Conservation (phyloP, 768 basidiomycete genomes). For the Lepiota brunneoincarnata region DNA sequence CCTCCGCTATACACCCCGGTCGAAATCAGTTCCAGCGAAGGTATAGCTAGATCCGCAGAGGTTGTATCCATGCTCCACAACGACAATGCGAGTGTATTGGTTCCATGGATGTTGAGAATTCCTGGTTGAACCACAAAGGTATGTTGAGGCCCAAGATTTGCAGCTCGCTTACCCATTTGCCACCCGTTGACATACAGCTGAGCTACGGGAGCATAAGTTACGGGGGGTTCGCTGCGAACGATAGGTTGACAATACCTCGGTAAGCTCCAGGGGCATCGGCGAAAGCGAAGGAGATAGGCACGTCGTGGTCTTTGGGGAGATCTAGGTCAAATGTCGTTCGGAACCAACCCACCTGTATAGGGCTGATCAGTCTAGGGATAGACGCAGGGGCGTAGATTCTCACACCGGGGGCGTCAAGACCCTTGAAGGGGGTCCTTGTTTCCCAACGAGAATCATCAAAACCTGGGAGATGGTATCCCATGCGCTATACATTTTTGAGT, state of each 20-base stretch:
- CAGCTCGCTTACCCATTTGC: conserved; percentile 3
- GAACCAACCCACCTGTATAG: not conserved
- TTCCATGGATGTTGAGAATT: not conserved
- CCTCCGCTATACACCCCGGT: not conserved
- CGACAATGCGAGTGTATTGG: not conserved
- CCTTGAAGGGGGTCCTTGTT: not conserved
- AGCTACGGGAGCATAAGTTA: not conserved
- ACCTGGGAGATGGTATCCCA: conserved; percentile 1
- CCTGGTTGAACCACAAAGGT: not conserved
- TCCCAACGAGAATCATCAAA: not conserved
- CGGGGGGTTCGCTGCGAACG: not conserved
- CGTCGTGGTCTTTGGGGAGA: not conserved
- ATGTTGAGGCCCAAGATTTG: not conserved
- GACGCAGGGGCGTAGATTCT: not conserved
- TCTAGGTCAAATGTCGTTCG: not conserved
- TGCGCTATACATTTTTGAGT: not conserved
- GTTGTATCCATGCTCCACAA: not conserved
- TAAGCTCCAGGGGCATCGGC: not conserved
- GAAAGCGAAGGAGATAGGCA: not conserved
- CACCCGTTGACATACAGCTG: conserved; percentile 2
- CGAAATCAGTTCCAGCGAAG: not conserved
- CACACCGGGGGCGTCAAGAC: not conserved
- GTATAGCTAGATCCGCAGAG: not conserved
- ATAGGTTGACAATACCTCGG: not conserved
- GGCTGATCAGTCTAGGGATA: not conserved